A percentile compares a stretch with the other conserved stretches of the same genome.
These are phyloP conservation scores for Exophiala viscosa DNA, from an alignment of 2,329 filamentous ascomycete species.

Conservation along the genomic window DNA sequence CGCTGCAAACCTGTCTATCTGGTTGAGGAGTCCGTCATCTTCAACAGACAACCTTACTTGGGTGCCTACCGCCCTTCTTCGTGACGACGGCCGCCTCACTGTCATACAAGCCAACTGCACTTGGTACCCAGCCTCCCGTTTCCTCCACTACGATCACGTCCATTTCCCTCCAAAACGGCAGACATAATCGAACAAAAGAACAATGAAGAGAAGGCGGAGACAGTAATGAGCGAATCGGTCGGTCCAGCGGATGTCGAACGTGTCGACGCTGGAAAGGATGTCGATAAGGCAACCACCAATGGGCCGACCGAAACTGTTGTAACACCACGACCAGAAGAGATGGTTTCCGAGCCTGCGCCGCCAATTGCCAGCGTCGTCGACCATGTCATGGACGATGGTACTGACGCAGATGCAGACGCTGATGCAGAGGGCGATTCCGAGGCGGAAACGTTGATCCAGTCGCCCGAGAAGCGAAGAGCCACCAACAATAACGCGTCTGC, in stretches of 20 bases:
- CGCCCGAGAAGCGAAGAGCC: constrained; percentile 45
- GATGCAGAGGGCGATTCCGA: constrained; percentile 44
- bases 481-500: constrained; percentile 28
- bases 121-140: constrained; percentile 14
- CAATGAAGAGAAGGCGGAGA: constrained; percentile 21
- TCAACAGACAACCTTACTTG: constrained; percentile 2
- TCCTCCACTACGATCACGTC: constrained; percentile 9
- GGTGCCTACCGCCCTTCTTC: background rate
- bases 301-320: background rate
- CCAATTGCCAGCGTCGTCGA: background rate
- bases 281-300: constrained; percentile 5
- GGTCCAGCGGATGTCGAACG: constrained; percentile 14
- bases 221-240: constrained; percentile 17
- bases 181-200: constrained; percentile 20
- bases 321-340: constrained; percentile 9
- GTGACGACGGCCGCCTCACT: constrained; percentile 5
- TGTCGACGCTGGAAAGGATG: constrained; percentile 5
- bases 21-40: background rate
- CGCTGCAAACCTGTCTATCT: background rate
- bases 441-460: constrained; percentile 49
- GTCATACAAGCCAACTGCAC: constrained; percentile 7
- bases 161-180: constrained; percentile 27
- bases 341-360: constrained; percentile 2
- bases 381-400: constrained; percentile 31
- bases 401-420: background rate